These are phyloP conservation scores for Lactarius tabidus DNA, from an alignment of 768 basidiomycete species.

Conservation along the genomic window DNA sequence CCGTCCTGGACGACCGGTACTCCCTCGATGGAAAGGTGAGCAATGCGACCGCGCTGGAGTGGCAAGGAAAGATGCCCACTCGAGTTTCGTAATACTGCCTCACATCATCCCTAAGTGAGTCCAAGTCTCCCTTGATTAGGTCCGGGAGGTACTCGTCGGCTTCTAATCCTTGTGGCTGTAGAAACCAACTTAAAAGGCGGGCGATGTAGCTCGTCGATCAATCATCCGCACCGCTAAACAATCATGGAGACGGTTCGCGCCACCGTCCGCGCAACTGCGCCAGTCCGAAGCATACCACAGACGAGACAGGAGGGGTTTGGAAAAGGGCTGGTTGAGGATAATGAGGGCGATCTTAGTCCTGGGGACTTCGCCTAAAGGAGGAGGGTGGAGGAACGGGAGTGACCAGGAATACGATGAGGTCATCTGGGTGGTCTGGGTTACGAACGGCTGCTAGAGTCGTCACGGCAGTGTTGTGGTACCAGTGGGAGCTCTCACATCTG, in stretches of 20 bases:
- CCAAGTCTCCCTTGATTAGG: constrained; percentile 90
- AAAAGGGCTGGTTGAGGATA: constrained; percentile 89
- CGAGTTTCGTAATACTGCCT: constrained; percentile 56
- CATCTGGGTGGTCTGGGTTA: constrained; percentile 4
- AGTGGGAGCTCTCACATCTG: background rate
- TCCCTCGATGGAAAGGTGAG: constrained; percentile 41
- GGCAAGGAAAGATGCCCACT: constrained; percentile 37
- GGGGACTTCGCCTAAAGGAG: background rate
- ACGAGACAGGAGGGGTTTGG: constrained; percentile 51
- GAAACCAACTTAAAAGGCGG: background rate
- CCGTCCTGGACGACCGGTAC: constrained; percentile 63
- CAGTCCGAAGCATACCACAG: constrained; percentile 42
- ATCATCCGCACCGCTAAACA: constrained; percentile 14
- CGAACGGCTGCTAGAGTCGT: background rate
- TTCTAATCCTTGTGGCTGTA: background rate
- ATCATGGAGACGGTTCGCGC: constrained; percentile 66
- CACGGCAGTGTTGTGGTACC: background rate
- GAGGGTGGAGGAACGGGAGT: constrained; percentile 16
- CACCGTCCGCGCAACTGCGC: constrained; percentile 54
- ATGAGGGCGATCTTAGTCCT: constrained; percentile 51
- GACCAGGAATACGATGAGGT: constrained; percentile 13
- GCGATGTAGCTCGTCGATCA: background rate
- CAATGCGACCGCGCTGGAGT: no score
- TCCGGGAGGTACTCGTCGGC: constrained; percentile 66
- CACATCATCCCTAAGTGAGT: constrained; percentile 80